Evolutionary conservation across 2,329 filamentous ascomycete genomes (phyloP), one percentile per base, ranked within the genome.

Genomic region (Cladosporium sphaerospermum): DNA sequence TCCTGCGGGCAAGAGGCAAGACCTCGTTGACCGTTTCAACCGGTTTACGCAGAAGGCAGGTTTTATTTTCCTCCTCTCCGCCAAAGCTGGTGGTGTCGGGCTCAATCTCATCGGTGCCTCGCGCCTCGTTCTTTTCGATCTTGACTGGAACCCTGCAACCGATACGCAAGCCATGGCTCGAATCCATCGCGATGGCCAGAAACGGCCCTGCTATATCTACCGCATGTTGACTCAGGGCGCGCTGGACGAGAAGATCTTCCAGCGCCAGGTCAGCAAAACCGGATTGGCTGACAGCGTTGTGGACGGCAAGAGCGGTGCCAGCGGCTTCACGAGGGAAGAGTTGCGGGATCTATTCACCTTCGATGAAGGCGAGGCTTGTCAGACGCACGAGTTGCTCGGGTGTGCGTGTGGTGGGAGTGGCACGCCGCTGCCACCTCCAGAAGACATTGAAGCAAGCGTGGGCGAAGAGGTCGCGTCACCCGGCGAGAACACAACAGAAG

Each of bases 161-260:
- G 85, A 89, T 61, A 71, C 85, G 16, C 85, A 89, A 65, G 85
- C 85, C 7, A 88, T 88, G 83, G 85, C 84, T 10, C 81, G 85
- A 11, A 85, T 88, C 44, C 84, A 88, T 64, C 78, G 85, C 45
- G 84, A 88, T 60, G 85, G 85, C 0, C 85, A 89, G 64, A 85
- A 83, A 64, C 71, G 75, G 9, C 80, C 79, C 3, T 86, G 84
- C 57, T 81, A 80, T 52, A 86, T 88, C 54, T 89, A 89, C 61
- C 76, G 85, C 5, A 75, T 89, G 53, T 64, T 89, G 10, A 80
- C 85, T 3, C 81, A 84, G 54, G 85, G 85, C 8, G 82, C 80
- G 4, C 72, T 89, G 14, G 85, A 88, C 57, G 85, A 89, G 69
- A 88, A 86, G 68, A 88, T 89, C 54, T 88, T 81, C 70, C 85